Evolutionary conservation across 2,329 filamentous ascomycete species (phyloP).

Genomic region (Xylaria sp.): DNA sequence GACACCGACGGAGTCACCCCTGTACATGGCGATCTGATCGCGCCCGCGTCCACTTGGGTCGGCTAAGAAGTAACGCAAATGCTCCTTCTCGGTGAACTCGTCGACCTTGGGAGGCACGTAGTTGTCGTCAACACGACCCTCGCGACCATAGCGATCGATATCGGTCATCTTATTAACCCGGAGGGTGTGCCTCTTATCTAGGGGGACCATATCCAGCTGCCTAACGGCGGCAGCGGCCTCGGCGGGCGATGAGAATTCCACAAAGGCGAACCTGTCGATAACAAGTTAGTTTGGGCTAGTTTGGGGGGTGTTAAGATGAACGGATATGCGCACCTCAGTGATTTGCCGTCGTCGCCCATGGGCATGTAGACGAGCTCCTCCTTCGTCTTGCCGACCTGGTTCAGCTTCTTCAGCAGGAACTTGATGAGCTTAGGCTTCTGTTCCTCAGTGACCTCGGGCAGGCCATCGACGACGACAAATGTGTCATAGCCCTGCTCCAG

Average conservation of each 20-base stretch:
- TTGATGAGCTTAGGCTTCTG: conserved; percentile 95
- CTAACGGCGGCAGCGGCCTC: conserved; percentile 92
- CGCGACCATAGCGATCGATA: conserved; percentile 93
- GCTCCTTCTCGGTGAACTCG: conserved; percentile 90
- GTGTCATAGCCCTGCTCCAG: conserved; percentile 95
- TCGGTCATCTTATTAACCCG: conserved; percentile 98
- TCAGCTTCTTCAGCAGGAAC: conserved; percentile 94
- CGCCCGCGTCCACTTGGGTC: conserved; percentile 82
- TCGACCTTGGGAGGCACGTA: conserved; percentile 85
- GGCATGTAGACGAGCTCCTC: conserved; percentile 96
- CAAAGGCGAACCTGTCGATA: conserved; percentile 83
- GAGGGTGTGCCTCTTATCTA: conserved; percentile 97
- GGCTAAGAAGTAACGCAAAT: conserved; percentile 91
- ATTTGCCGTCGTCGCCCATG: conserved; percentile 85
- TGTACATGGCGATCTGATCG: conserved; percentile 96
- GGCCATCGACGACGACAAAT: conserved; percentile 94
- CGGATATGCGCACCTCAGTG: conserved; percentile 72
- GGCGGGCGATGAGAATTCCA: conserved; percentile 91
- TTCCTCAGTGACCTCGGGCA: conserved; percentile 88
- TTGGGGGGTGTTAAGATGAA: background rate
- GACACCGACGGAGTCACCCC: conserved; percentile 89
- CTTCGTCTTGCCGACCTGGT: conserved; percentile 81
- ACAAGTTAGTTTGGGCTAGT: background rate
- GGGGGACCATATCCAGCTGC: conserved; percentile 82
- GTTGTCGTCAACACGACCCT: conserved; percentile 91